Percentiles rank a stretch among this genome's conserved stretches.
Conservation (phyloP, 2,329 filamentous ascomycete genomes). For the Rosellinia necatrix region DNA sequence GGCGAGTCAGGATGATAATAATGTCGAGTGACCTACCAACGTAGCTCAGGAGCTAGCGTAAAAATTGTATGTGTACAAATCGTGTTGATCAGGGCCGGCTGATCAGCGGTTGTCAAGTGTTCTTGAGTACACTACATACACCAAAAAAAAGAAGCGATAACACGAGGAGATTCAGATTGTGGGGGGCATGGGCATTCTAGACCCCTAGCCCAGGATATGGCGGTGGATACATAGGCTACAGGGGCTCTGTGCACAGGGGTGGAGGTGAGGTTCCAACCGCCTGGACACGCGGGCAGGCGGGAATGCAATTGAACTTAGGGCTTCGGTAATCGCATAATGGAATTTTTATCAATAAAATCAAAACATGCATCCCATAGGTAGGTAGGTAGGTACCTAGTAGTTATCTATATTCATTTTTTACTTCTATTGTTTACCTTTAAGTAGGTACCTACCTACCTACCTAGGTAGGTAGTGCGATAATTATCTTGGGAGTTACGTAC, state of each 20-base stretch:
- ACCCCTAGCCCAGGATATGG: slow-evolving; percentile 3
- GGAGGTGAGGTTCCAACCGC: slow-evolving; percentile 8
- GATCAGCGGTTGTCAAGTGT: slow-evolving; percentile 23
- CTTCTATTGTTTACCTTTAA: too few species aligned
- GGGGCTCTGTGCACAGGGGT: neutral
- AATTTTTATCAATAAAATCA: too few species aligned
- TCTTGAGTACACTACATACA: slow-evolving; percentile 17
- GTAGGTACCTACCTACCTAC: neutral
- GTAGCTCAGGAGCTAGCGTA: neutral
- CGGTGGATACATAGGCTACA: neutral
- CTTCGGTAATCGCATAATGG: too few species aligned
- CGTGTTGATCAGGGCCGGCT: slow-evolving; percentile 14
- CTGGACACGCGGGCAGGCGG: slow-evolving; percentile 1
- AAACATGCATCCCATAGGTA: too few species aligned
- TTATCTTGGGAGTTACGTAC: too few species aligned
- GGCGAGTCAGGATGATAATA: neutral
- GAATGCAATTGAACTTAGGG: too few species aligned
- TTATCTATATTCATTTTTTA: too few species aligned
- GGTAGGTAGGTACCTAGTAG: too few species aligned
- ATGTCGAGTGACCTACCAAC: slow-evolving; percentile 21
- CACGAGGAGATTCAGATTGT: slow-evolving; percentile 15
- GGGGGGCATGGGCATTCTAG: slow-evolving; percentile 22
- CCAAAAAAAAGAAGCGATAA: slow-evolving; percentile 3
- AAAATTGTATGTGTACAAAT: slow-evolving; percentile 16
- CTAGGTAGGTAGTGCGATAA: too few species aligned